phyloP scores from a whole-genome alignment of 192 early-diverging fungal species.

The Allomyces macrogynus region DNA sequence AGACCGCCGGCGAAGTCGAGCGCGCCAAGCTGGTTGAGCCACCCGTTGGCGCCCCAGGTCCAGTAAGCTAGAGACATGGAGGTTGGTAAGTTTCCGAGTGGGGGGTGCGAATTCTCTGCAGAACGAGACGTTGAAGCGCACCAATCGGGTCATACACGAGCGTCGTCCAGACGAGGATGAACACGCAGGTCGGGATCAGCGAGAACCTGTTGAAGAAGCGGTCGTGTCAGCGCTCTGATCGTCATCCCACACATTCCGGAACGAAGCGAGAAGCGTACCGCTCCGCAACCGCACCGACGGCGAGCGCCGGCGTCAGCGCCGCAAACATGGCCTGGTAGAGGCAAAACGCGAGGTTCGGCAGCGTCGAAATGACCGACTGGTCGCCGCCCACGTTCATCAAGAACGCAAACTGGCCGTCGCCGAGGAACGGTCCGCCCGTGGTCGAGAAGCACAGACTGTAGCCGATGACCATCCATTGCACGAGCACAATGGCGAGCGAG shows the following conservation, averaged over 20 bases:
- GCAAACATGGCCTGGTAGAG: slow-evolving; percentile 71
- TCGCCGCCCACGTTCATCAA: slow-evolving; percentile 12
- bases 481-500: slow-evolving; percentile 60
- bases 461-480: slow-evolving; percentile 32
- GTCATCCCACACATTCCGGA: background rate
- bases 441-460: slow-evolving; percentile 1
- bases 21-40: slow-evolving; percentile 48
- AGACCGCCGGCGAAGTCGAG: slow-evolving; percentile 78
- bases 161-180: slow-evolving; percentile 45
- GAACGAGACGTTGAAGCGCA: background rate
- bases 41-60: slow-evolving; percentile 66
- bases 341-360: slow-evolving; percentile 44
- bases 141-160: slow-evolving; percentile 30
- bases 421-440: slow-evolving; percentile 13
- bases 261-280: background rate
- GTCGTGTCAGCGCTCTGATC: background rate
- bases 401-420: slow-evolving; percentile 20
- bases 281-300: background rate
- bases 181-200: slow-evolving; percentile 30
- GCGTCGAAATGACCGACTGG: slow-evolving; percentile 9
- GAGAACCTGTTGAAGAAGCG: background rate
- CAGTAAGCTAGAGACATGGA: slow-evolving; percentile 48
- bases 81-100: background rate
- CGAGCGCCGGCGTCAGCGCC: slow-evolving; percentile 31
- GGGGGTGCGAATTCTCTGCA: background rate